Base-by-base conservation (phyloP, 148 eudicot genomes). In the Chenopodium quinoa region DNA sequence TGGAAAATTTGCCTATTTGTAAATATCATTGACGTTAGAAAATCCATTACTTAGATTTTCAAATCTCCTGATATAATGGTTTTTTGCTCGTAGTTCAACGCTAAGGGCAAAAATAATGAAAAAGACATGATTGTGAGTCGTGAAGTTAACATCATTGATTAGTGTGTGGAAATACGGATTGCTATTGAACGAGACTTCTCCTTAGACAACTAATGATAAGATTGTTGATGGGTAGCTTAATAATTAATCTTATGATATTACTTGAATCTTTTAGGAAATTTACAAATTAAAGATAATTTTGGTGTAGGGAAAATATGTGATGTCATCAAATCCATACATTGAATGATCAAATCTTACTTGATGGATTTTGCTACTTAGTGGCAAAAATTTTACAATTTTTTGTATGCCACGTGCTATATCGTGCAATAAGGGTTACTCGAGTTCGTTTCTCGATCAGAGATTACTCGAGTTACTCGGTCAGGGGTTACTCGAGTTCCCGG, bases 11-110 rank as follows among this genome's bases (percentile, higher is more conserved):
- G 63, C 22, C 63, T 58, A 19, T 58, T 58, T 58, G 7, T 19
- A 58, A 14, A 19, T 58, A 5, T 19, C 22, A 58, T 16, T 58
- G 20, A 58, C 63, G 63, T 56, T 62, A 62, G 23, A 62, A 14
- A 75, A 75, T 75, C 77, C 77, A 75, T 52, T 75, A 16, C 37
- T 1, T 75, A 25, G 60, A 78, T 77, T 40, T 66, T 66, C 80
- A 46, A 63, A 78, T 78, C 80, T 78, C 11, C 9, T 23, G 80
- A 78, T 12, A 7, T 64, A 56, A 66, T 65, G 58, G 46, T 11
- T 64, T 63, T 44, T 44, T 78, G 71, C 12, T 22, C 12, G 25
- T 25, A 58, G 32, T 63, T 40, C 31, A 48, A 46, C 60, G 32
- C 50, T 34, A 40, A 8, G 56, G 19, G 31, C 9, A 4, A 34